Conservation (phyloP, 352 stramenopile species). For the Phytophthora brassicae region DNA sequence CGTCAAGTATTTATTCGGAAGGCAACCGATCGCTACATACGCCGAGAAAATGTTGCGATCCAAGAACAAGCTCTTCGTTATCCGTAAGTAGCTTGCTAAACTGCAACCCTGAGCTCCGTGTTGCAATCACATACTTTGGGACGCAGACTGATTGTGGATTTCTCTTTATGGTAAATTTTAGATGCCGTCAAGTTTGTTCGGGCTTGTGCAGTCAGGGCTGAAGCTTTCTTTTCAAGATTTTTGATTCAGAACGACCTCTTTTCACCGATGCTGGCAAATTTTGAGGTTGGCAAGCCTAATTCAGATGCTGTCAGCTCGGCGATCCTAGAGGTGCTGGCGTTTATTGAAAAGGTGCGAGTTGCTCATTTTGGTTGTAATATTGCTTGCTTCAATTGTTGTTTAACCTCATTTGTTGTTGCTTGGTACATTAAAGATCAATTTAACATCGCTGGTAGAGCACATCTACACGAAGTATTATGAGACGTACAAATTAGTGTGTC, state of each 20-base stretch:
- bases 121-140: background rate
- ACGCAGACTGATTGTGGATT: slow-evolving; percentile 2
- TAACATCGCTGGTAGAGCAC: slow-evolving; percentile 72
- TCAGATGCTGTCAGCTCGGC: slow-evolving; percentile 66
- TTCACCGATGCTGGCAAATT: slow-evolving; percentile 48
- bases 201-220: slow-evolving; percentile 66
- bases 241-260: slow-evolving; percentile 80
- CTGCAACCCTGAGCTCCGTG: slow-evolving; percentile 23
- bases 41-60: slow-evolving; percentile 74
- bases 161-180: slow-evolving; percentile 17
- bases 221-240: slow-evolving; percentile 85
- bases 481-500: slow-evolving; percentile 67
- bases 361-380: background rate
- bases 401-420: slow-evolving; percentile 9
- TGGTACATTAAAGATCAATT: slow-evolving; percentile 45
- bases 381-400: background rate
- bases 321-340: slow-evolving; percentile 72
- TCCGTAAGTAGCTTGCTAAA: slow-evolving; percentile 51
- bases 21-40: slow-evolving; percentile 74
- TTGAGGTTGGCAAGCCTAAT: slow-evolving; percentile 56
- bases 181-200: slow-evolving; percentile 81
- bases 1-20: slow-evolving; percentile 86
- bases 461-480: slow-evolving; percentile 82
- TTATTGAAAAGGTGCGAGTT: slow-evolving; percentile 67
- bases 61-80: slow-evolving; percentile 85